phyloP scores from a whole-genome alignment of 2,329 filamentous ascomycete species.

The Sarocladium brachiariae region DNA sequence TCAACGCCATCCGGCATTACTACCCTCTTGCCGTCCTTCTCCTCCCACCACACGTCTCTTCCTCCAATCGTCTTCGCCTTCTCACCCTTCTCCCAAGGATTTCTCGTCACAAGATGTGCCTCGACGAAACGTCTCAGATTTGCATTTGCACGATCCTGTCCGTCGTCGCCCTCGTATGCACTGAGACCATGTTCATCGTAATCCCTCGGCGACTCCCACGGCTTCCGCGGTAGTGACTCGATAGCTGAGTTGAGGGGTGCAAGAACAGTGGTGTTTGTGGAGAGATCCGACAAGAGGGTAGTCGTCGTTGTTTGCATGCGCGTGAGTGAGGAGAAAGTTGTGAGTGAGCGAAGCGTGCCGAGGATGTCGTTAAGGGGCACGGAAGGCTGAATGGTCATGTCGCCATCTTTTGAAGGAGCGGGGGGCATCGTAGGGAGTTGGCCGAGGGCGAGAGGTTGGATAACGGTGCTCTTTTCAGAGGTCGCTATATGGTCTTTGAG shows the following conservation, averaged over 20 bases:
- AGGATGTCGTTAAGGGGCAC: slow-evolving; percentile 81
- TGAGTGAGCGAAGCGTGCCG: slow-evolving; percentile 69
- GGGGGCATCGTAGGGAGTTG: slow-evolving; percentile 21
- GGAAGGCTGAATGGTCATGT: slow-evolving; percentile 30
- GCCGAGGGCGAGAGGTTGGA: slow-evolving; percentile 6
- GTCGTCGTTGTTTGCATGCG: slow-evolving; percentile 67
- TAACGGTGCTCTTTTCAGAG: background rate
- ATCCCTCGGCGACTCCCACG: slow-evolving; percentile 74
- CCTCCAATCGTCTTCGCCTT: slow-evolving; percentile 59
- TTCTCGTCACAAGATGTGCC: slow-evolving; percentile 69
- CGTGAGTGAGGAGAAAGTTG: slow-evolving; percentile 76
- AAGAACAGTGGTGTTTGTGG: slow-evolving; percentile 72
- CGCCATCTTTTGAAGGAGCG: slow-evolving; percentile 11
- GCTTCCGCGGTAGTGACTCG: slow-evolving; percentile 71
- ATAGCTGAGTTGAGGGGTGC: slow-evolving; percentile 82
- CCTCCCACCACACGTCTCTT: slow-evolving; percentile 68
- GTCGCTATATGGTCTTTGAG: slow-evolving; percentile 13
- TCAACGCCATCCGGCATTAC: slow-evolving; percentile 74
- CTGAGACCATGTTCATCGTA: slow-evolving; percentile 59
- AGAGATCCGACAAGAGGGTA: slow-evolving; percentile 58
- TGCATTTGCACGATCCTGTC: slow-evolving; percentile 65
- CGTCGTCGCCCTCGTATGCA: slow-evolving; percentile 70
- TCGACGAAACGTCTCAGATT: slow-evolving; percentile 81
- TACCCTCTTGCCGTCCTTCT: slow-evolving; percentile 60
- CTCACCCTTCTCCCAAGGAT: slow-evolving; percentile 69